These are phyloP conservation scores for Pharnaceum exiguum DNA, from an alignment of 148 eudicot genomes.

Conservation along the genomic window DNA sequence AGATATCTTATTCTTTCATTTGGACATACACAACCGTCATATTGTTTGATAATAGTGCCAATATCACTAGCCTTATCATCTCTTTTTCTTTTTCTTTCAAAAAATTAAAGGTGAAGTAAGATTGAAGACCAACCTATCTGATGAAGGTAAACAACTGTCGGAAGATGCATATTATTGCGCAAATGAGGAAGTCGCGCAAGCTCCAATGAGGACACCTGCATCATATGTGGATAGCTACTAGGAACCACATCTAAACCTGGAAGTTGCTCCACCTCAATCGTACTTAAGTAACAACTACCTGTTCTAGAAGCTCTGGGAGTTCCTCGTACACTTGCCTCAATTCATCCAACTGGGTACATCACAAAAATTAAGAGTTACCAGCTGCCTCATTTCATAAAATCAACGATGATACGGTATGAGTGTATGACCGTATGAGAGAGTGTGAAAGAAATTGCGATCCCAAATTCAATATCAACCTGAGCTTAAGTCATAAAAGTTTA, in stretches of 20 bases:
- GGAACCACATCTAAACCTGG: slow-evolving; percentile 3
- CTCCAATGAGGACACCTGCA: slow-evolving; percentile 82
- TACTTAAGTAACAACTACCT: slow-evolving; percentile 41
- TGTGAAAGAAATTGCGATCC: no score
- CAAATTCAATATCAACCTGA: no score
- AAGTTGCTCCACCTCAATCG: not conserved
- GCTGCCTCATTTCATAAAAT: not conserved
- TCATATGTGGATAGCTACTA: slow-evolving; percentile 11
- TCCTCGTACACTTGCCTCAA: slow-evolving; percentile 95
- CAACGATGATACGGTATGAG: no score
- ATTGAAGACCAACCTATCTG: slow-evolving; percentile 65
- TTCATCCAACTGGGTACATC: slow-evolving; percentile 71
- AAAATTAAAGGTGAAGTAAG: not conserved
- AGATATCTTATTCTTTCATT: no score
- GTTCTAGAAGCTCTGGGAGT: slow-evolving; percentile 87
- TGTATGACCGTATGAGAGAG: no score
- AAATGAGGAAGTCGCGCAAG: slow-evolving; percentile 75
- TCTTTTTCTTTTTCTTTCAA: no score
- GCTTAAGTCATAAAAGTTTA: no score
- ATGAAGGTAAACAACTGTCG: slow-evolving; percentile 68
- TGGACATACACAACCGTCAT: no score
- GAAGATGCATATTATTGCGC: slow-evolving; percentile 42
- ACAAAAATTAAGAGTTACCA: slow-evolving; percentile 13
- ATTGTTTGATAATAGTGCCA: no score
- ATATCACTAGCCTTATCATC: no score